Percentiles rank a stretch among this genome's conserved stretches.
Evolutionary conservation across 202 grass and related monocot species (phyloP).

Genomic region (Zizania palustris): DNA sequence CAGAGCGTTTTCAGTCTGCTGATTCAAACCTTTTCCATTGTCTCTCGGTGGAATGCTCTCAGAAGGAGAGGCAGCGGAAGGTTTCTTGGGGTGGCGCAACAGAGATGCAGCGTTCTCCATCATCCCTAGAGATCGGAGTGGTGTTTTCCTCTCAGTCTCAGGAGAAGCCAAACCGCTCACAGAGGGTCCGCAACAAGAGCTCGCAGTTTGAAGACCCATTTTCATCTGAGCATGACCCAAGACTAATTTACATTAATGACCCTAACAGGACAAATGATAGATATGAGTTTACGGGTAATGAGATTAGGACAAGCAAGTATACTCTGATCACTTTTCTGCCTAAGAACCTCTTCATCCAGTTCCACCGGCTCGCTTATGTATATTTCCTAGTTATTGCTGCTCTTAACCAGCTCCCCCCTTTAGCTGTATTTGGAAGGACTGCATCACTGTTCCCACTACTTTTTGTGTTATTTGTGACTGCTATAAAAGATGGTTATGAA

Average conservation of each 20-base stretch:
- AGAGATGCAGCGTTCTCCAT: slow-evolving; percentile 73
- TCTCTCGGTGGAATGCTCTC: slow-evolving; percentile 80
- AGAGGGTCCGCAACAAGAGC: slow-evolving; percentile 68
- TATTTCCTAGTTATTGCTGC: slow-evolving; percentile 99
- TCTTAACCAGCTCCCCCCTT: slow-evolving; percentile 96
- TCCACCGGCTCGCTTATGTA: slow-evolving; percentile 91
- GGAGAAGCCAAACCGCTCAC: slow-evolving; percentile 67
- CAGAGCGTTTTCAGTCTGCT: slow-evolving; percentile 57
- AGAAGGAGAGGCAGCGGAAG: slow-evolving; percentile 63
- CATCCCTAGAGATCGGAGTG: slow-evolving; percentile 62
- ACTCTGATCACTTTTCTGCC: slow-evolving; percentile 97
- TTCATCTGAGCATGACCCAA: slow-evolving; percentile 77
- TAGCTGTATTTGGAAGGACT: slow-evolving; percentile 98
- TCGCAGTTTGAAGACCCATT: slow-evolving; percentile 70
- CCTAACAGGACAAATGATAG: slow-evolving; percentile 90
- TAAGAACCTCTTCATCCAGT: slow-evolving; percentile 99
- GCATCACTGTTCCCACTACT: slow-evolving; percentile 94
- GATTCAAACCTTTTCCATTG: slow-evolving; percentile 71
- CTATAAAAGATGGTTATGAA: slow-evolving; percentile 99
- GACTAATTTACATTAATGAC: slow-evolving; percentile 90
- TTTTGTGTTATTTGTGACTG: slow-evolving; percentile 96
- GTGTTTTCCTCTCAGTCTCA: slow-evolving; percentile 54
- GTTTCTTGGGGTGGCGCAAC: slow-evolving; percentile 67
- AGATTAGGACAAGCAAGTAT: slow-evolving; percentile 99
- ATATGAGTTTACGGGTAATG: slow-evolving; percentile 97